A percentile compares a stretch with the other conserved stretches of the same genome.
Conservation (phyloP, 1,284 basidiomycete genomes). For the Cystobasidium slooffiae region DNA sequence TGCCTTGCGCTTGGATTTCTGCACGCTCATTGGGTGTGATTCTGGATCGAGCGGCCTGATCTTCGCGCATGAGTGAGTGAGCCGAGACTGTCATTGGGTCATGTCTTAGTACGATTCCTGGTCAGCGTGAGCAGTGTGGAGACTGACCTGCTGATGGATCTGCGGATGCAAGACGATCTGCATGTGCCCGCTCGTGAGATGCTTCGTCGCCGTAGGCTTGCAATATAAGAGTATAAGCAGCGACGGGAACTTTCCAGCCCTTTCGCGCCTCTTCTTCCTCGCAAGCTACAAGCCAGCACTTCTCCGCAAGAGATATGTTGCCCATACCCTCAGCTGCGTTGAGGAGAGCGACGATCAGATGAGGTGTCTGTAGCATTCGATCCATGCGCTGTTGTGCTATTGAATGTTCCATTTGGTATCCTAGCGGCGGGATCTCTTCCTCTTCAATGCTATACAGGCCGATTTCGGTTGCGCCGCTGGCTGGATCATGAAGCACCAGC, state of each 20-base stretch:
- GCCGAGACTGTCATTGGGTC: too few relatives aligned
- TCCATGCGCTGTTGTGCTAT: background rate
- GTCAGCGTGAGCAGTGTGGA: too few relatives aligned
- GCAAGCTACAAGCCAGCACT: constrained; percentile 28
- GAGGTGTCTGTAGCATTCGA: constrained; percentile 1
- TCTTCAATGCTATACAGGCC: background rate
- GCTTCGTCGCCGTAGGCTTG: constrained; percentile 27
- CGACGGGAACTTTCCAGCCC: constrained; percentile 29
- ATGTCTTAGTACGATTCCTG: too few relatives aligned
- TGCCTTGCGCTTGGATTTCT: background rate
- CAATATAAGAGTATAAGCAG: constrained; percentile 40
- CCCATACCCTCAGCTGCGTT: constrained; percentile 40
- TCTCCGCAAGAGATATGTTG: constrained; percentile 25
- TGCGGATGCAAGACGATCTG: too few relatives aligned
- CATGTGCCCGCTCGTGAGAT: background rate
- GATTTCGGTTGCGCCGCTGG: background rate
- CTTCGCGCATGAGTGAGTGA: too few relatives aligned
- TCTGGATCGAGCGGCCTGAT: background rate
- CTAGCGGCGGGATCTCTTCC: background rate
- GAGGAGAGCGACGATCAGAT: constrained; percentile 15
- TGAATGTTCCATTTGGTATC: background rate
- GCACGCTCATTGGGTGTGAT: background rate
- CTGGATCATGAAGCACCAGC: background rate
- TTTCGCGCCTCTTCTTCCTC: constrained; percentile 16
- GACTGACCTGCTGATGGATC: too few relatives aligned